Conservation (phyloP, 495 filamentous ascomycete genomes). For the Talaromyces stipitatus region DNA sequence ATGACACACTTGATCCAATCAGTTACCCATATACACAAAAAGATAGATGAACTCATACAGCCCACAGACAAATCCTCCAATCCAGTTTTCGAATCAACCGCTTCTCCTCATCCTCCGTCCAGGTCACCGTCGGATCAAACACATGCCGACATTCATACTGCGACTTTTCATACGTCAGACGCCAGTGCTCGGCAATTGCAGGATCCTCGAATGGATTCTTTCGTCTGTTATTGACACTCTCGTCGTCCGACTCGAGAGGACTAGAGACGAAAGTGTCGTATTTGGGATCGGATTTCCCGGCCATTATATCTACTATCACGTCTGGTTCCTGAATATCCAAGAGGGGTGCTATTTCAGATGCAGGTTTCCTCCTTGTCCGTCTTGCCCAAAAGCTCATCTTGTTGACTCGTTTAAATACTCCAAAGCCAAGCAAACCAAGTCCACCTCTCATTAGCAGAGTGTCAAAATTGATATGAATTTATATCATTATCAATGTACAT, state of each 20-base stretch:
- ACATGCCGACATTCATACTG: slow-evolving; percentile 48
- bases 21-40: not conserved
- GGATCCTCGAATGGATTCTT: slow-evolving; percentile 37
- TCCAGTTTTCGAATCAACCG: slow-evolving; percentile 34
- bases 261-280: not conserved
- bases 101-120: slow-evolving; percentile 41
- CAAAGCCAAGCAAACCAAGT: not conserved
- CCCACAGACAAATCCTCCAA: slow-evolving; percentile 4
- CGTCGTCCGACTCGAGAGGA: not conserved
- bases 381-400: not conserved
- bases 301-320: not conserved
- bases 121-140: slow-evolving; percentile 37
- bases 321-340: not conserved
- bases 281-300: not conserved
- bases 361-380: not conserved
- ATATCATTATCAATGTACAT: not conserved
- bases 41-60: not conserved
- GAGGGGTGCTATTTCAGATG: not conserved
- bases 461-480: not conserved
- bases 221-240: not conserved
- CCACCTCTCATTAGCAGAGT: not conserved
- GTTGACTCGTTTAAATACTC: not conserved
- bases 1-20: slow-evolving; percentile 48
- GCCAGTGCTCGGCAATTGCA: slow-evolving; percentile 37
- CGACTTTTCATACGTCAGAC: slow-evolving; percentile 38